Evolutionary conservation across 192 early-diverging fungal species (phyloP), one percentile per base, ranked within the genome.

Genomic region (Coemansia asiatica): DNA sequence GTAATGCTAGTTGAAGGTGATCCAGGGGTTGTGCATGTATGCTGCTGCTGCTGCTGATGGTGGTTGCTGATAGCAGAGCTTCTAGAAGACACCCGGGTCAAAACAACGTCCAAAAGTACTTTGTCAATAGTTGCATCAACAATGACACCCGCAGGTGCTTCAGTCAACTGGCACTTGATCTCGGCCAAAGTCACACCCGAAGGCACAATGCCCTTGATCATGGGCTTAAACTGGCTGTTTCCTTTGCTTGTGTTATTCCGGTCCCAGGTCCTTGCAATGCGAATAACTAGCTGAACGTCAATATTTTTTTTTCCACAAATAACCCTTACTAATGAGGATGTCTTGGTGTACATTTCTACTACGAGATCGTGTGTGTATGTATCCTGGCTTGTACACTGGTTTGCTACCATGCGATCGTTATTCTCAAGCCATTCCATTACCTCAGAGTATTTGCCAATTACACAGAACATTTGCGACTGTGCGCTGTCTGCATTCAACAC

Each of bases 351-450:
- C 31, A 81, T 61, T 51, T 81, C 78, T 9, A 68, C 64, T 0
- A 63, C 23, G 15, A 81, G 59, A 10, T 81, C 78, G 18, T 75
- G 78, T 6, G 78, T 81, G 31, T 70, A 81, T 19, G 78, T 81
- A 15, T 64, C 63, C 29, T 68, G 58, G 16, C 33, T 29, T 7
- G 72, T 54, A 33, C 66, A 61, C 27, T 72, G 60, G 56, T 56
- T 69, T 19, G 46, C 29, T 6, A 72, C 68, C 27, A 60, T 67
- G 21, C 28, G 21, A 36, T 62, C 28, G 49, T 69, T 68, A n/a
- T 44, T 8, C 0, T 46, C 47, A n/a, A 81, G 65, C 78, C 78
- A 81, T 7, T 51, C 54, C 10, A 31, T n/a, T 28, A 75, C 78
- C 5, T 68, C 66, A 23, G 35, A 29, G 56, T 66, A 72, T n/a